Conservation (phyloP, 2,329 filamentous ascomycete genomes). For the Dichotomopilus funicola region DNA sequence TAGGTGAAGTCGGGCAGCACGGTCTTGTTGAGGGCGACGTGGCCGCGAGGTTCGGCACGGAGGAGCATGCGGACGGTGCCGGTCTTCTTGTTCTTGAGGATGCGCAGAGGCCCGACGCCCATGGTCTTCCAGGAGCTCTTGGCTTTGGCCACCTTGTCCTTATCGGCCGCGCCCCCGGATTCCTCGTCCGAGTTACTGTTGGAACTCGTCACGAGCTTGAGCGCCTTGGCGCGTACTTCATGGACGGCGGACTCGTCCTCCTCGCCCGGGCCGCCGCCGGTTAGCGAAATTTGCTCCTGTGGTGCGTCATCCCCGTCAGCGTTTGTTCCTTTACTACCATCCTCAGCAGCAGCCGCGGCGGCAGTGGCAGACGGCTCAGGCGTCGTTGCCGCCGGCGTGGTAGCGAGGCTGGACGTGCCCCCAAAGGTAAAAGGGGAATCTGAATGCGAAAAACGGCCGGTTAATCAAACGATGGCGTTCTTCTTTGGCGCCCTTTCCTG, state of each 20-base stretch:
- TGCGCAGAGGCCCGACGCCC: conserved; percentile 63
- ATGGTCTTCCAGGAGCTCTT: conserved; percentile 59
- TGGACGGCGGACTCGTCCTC: conserved; percentile 65
- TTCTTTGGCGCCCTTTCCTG: no score
- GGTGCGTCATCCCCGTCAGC: conserved; percentile 52
- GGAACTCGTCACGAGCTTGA: conserved; percentile 48
- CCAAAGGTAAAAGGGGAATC: conserved; percentile 52
- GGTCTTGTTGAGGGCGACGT: conserved; percentile 64
- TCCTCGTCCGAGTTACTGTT: conserved; percentile 38
- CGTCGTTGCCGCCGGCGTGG: conserved; percentile 52
- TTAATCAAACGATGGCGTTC: no score
- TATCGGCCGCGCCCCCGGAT: conserved; percentile 35
- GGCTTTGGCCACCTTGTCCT: conserved; percentile 42
- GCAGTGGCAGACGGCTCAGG: conserved; percentile 48
- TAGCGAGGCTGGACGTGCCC: conserved; percentile 54
- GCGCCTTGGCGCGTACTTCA: conserved; percentile 64
- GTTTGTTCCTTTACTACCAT: conserved; percentile 38
- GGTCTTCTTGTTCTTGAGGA: conserved; percentile 68
- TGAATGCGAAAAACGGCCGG: conserved; percentile 24
- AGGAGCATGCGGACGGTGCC: conserved; percentile 62
- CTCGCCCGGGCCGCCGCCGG: conserved; percentile 59
- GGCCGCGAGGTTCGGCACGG: conserved; percentile 68
- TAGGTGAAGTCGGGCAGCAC: conserved; percentile 58
- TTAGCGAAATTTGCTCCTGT: conserved; percentile 65
- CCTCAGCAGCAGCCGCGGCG: conserved; percentile 13